Evolutionary conservation across 1,139 yeast species (phyloP).

Genomic region (Magnusiomyces ingens): DNA sequence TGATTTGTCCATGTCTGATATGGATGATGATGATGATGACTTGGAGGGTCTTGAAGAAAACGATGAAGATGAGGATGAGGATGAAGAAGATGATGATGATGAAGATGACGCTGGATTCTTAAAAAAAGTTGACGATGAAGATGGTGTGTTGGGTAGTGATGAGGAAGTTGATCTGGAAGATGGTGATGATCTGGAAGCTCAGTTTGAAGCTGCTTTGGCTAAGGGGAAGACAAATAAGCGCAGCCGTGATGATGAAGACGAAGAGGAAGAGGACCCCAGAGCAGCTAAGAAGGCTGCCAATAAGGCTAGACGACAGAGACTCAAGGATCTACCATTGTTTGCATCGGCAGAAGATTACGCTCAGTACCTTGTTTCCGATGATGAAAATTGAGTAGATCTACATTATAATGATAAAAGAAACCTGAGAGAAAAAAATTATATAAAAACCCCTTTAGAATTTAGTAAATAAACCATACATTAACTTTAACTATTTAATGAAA

Average conservation of each 20-base stretch:
- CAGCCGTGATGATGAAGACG: conserved; percentile 18
- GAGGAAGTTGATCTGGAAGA: conserved; percentile 19
- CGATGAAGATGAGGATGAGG: conserved; percentile 32
- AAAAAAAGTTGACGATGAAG: conserved; percentile 31
- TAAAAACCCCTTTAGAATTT: neutral
- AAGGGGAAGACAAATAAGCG: conserved; percentile 14
- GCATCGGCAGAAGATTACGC: conserved; percentile 91
- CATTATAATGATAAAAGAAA: neutral
- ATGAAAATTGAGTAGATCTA: conserved; percentile 24
- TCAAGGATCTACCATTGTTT: conserved; percentile 70
- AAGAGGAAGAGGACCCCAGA: conserved; percentile 42
- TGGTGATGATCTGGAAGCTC: conserved; percentile 19
- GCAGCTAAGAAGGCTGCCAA: conserved; percentile 28
- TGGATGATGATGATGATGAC: conserved; percentile 28
- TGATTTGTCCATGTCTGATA: conserved; percentile 21
- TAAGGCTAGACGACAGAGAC: conserved; percentile 50
- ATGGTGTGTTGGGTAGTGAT: conserved; percentile 28
- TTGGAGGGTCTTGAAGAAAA: conserved; percentile 26
- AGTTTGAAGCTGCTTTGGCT: conserved; percentile 14
- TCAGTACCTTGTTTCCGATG: conserved; percentile 47
- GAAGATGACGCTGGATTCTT: conserved; percentile 23
- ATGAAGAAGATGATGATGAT: conserved; percentile 26
- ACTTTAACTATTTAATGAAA: too few species aligned
- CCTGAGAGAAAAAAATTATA: neutral
- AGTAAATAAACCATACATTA: neutral